phyloP scores from a whole-genome alignment of 2,329 filamentous ascomycete species.

The Colletotrichum sp. region DNA sequence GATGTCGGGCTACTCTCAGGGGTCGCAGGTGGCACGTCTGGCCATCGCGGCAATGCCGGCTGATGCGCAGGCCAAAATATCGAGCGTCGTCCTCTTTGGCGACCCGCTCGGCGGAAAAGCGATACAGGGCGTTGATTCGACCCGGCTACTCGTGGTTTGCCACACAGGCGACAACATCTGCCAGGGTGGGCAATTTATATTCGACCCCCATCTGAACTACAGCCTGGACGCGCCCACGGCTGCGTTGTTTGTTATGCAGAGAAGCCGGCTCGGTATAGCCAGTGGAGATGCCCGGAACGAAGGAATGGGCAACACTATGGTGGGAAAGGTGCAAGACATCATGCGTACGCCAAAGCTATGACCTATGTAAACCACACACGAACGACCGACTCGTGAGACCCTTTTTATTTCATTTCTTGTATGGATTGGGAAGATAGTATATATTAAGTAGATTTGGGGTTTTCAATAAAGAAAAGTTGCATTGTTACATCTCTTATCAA shows the following conservation, averaged over 20 bases:
- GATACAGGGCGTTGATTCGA: conserved; percentile 25
- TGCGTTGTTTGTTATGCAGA: conserved; percentile 25
- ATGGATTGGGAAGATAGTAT: not conserved
- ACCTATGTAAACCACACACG: not conserved
- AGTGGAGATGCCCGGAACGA: conserved; percentile 26
- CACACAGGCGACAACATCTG: conserved; percentile 34
- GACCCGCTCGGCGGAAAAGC: conserved; percentile 27
- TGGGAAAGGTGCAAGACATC: conserved; percentile 20
- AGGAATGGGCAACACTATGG: conserved; percentile 25
- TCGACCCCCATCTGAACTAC: conserved; percentile 19
- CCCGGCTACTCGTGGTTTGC: conserved; percentile 27
- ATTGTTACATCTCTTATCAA: not conserved
- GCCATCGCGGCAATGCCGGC: conserved; percentile 28
- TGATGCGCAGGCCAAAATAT: conserved; percentile 21
- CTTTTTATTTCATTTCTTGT: not conserved
- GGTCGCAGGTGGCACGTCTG: conserved; percentile 30
- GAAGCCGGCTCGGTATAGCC: conserved; percentile 27
- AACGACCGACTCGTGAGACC: not conserved
- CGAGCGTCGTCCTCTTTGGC: conserved; percentile 36
- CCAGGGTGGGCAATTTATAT: conserved; percentile 14
- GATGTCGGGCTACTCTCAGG: conserved; percentile 32
- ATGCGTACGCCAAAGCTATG: not conserved
- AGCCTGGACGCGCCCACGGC: conserved; percentile 22
- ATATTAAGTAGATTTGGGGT: not conserved
- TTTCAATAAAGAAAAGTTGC: not conserved